Base-by-base conservation (phyloP, 768 basidiomycete species). In the Russula olivacea region DNA sequence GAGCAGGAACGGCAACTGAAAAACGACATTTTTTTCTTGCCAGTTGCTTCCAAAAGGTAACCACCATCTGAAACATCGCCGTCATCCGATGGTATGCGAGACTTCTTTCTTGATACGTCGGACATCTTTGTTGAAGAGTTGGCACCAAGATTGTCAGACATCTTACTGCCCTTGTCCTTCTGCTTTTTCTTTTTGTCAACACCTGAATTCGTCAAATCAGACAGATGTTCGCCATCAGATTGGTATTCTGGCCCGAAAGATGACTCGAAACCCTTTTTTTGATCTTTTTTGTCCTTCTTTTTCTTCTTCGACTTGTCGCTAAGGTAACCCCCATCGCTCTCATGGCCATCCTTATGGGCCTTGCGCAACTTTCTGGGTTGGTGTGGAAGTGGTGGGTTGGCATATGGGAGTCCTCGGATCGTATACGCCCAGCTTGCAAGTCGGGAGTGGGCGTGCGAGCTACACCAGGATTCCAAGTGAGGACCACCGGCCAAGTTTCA, bases 401-500 rank as follows among this genome's bases (percentile, higher is more conserved):
- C 23, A 25, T n/a, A 10, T 55, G 52, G 8, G 58, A 55, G 6
- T 60, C 63, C 19, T 60, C 63, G 23, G 58, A 55, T 11, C 32
- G 58, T 19, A 40, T 12, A 50, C 53, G 53, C 10, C 8, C n/a
- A n/a, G n/a, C n/a, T n/a, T n/a, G n/a, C 17, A 21, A 15, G 3
- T 55, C 58, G 4, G 43, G n/a, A 21, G 30, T 1, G 17, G 25
- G 23, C 10, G 61, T 12, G 25, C 49, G 38, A 28, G 23, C 17
- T 7, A 30, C 23, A 12, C 38, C 34, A 49, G 58, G 52, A 47
- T 49, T 32, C 41, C 34, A 58, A 11, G 34, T 28, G 64, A 17
- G 72, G 67, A 19, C 69, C 69, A 74, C 72, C 30, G 72, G 72
- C 15, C 71, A 75, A 17, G 76, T 78, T 63, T 77, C 78, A 61